A percentile compares a stretch with the other conserved stretches of the same genome.
Evolutionary conservation across 768 basidiomycete species (phyloP).

Genomic region (Neoboletus subvelutipes): DNA sequence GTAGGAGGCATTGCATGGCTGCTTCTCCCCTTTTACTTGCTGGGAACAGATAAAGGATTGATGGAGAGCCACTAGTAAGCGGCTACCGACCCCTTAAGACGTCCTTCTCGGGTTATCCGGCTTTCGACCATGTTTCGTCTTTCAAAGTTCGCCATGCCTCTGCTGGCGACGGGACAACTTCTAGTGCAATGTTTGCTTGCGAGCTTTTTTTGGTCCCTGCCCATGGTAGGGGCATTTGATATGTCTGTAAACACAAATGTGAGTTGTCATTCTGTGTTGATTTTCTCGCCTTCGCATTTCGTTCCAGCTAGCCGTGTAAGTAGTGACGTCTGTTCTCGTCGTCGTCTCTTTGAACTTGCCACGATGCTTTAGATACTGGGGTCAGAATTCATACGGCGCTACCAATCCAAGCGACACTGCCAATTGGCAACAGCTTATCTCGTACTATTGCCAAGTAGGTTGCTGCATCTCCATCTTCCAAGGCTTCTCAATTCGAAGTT

Average conservation of each 20-base stretch:
- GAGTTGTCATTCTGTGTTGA: not conserved
- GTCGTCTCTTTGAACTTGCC: not conserved
- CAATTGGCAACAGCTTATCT: conserved; percentile 34
- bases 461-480: not conserved
- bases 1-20: not conserved
- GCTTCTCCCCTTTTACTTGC: not conserved
- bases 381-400: conserved; percentile 40
- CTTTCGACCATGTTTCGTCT: not conserved
- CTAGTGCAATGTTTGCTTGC: not conserved
- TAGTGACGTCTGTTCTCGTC: not conserved
- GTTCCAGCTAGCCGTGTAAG: conserved; percentile 23
- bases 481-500: not conserved
- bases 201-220: not conserved
- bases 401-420: conserved; percentile 28
- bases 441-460: conserved; percentile 33
- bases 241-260: conserved; percentile 23
- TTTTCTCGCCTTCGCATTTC: not conserved
- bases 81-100: not conserved
- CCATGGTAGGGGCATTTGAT: conserved; percentile 14
- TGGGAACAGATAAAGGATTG: conserved; percentile 12
- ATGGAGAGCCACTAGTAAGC: not conserved
- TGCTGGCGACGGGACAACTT: not conserved
- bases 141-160: not conserved
- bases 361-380: conserved; percentile 32
- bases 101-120: not conserved